Base-by-base conservation (phyloP, 2,329 filamentous ascomycete genomes). In the Sporothrix luriei region DNA sequence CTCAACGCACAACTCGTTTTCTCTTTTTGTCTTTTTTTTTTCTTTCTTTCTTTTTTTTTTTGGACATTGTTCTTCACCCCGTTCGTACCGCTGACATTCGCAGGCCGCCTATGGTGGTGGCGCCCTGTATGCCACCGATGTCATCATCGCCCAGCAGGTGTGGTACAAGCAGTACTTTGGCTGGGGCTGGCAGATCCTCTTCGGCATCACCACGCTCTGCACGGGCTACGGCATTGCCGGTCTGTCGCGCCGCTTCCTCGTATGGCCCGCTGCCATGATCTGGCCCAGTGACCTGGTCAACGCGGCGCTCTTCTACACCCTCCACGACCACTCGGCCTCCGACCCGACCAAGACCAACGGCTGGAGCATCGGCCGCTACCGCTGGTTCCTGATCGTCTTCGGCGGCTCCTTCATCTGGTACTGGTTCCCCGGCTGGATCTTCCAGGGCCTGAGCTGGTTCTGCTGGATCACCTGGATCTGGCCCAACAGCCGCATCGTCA, bases 171-270 rank as follows among this genome's bases (percentile, higher is more conserved):
- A 87, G 73, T 78, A 81, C 40, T 84, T 87, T 66, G 83, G 84
- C 66, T 87, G 85, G 79, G 83, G 82, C 2, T 89, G 87, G 77
- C 84, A 89, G 76, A 78, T 89, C 5, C 79, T 90, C 5, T 81
- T 88, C 71, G 84, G 83, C 68, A 82, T 89, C 70, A 87, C 86
- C 3, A 88, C 86, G 1, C 85, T 89, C 70, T 82, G 87, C 74
- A 86, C 88, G 70, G 88, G 88, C 6, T 89, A 89, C 72, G 87
- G 88, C 2, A 79, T 90, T 40, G 88, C 88, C 9, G 88, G 88
- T 2, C 76, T 90, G 69, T 80, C 83, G 38, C 81, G 87, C 26
- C 82, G 85, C 48, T 90, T 87, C 78, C 82, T 90, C 38, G 83
- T 87, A 33, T 85, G 81, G 78, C 88, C 86, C 1, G 86, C 87